Evolutionary conservation across 2,329 filamentous ascomycete genomes (phyloP).

Genomic region (Cladosporium oxysporum): DNA sequence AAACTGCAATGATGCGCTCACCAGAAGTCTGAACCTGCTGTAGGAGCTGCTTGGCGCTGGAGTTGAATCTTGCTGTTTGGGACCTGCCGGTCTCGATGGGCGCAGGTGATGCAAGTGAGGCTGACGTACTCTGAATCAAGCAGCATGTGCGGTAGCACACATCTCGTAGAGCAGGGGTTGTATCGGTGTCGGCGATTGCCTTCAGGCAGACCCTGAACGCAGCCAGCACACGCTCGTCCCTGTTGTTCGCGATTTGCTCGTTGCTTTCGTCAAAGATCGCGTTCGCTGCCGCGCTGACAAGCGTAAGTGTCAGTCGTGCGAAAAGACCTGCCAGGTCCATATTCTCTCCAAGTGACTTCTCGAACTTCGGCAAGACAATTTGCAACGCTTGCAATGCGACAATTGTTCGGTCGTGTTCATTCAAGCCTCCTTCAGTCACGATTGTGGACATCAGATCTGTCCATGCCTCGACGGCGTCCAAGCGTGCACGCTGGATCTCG

Average conservation of each 20-base stretch:
- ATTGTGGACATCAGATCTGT: slow-evolving; percentile 80
- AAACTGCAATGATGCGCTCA: slow-evolving; percentile 76
- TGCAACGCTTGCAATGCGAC: slow-evolving; percentile 87
- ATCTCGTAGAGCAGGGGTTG: slow-evolving; percentile 71
- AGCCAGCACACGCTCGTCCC: slow-evolving; percentile 81
- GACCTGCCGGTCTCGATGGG: slow-evolving; percentile 18
- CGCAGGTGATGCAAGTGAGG: not conserved
- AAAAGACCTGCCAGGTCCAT: slow-evolving; percentile 72
- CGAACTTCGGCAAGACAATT: slow-evolving; percentile 82
- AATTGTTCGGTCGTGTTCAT: slow-evolving; percentile 65
- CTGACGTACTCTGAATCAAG: slow-evolving; percentile 26
- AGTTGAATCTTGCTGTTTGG: slow-evolving; percentile 21
- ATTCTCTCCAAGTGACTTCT: slow-evolving; percentile 70
- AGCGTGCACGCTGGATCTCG: slow-evolving; percentile 57
- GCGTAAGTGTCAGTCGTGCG: slow-evolving; percentile 70
- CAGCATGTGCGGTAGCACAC: slow-evolving; percentile 92
- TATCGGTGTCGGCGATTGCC: slow-evolving; percentile 73
- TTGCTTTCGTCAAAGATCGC: slow-evolving; percentile 52
- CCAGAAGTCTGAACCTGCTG: slow-evolving; percentile 78
- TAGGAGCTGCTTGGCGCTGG: slow-evolving; percentile 41
- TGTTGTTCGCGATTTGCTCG: slow-evolving; percentile 55
- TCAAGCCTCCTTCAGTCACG: slow-evolving; percentile 78
- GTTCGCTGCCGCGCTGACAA: slow-evolving; percentile 66
- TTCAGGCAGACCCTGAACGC: slow-evolving; percentile 85
- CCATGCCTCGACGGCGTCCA: slow-evolving; percentile 78